Evolutionary conservation across 164 flowering plant species (phyloP), one percentile per base, ranked within the genome.

Genomic region (Magnolia sinica): DNA sequence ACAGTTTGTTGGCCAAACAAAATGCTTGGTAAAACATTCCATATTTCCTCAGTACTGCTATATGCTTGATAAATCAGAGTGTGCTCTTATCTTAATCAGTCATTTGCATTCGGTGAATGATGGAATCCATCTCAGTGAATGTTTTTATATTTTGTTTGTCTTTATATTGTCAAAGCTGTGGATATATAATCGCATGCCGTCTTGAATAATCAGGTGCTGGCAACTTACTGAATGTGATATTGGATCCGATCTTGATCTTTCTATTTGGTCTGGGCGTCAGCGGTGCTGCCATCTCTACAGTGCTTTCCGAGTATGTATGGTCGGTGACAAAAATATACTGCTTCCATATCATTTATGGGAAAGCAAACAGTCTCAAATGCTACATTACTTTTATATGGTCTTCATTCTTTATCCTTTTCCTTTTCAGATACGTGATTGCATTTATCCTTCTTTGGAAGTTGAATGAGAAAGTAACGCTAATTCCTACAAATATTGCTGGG

Each of bases 211-310:
- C 92, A 96, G 98, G 86, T 84, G 92, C 91, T 83, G 99, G 99
- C 6, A 94, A 92, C 84, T 71, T 96, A 66, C 83, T 94, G 45
- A 92, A 94, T 87, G 94, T 87, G 31, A 69, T 94, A 63, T 71
- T 96, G 86, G 95, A 88, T 80, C 87, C 88, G 37, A 84, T 94
- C 74, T 74, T 96, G 84, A 96, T 96, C 74, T 96, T 89, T 81
- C 49, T 73, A 51, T 83, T 82, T 79, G 88, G 86, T 74, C 76
- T 94, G 82, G 99, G 99, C 64, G 77, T 91, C 75, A 79, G 88
- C 74, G 99, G 99, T 79, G 99, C 98, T 82, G 99, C 99, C 69
- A 80, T 92, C 78, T 80, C 99, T 72, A 92, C 97, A 58, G 99
- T 96, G 87, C 89, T 88, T 76, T 94, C 98, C 79, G 98, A 96